Evolutionary conservation across 1,139 yeast genomes (phyloP), one percentile per base, ranked within the genome.

Genomic region (Yamadazyma jaroonii): DNA sequence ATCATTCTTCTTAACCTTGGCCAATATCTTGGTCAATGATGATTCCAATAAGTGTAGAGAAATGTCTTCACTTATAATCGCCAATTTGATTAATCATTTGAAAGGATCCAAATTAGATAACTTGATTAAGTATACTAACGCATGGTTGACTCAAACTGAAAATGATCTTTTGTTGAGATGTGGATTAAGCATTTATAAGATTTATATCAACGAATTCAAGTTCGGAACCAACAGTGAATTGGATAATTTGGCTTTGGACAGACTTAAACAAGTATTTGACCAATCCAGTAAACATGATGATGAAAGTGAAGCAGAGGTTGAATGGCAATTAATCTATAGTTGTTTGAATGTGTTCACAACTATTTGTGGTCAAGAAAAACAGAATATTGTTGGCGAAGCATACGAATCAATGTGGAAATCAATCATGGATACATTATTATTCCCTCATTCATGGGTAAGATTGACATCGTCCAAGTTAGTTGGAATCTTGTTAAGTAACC

Each of bases 361-460:
- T 1, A 57, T 70, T 21, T 63, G 75, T 32, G 43, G 57, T 7
- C 50, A 51, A 9, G 47, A 58, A 34, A 61, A 59, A 30, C 59
- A 57, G 11, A 47, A 53, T 1, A 71, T 72, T 40, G 60, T 72
- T 20, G 50, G 43, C 14, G 36, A 43, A 2, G 41, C 40, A 2
- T 72, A 59, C 48, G 66, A 59, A 26, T 34, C 32, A 1, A 49
- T 76, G 9, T 84, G 94, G 92, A 52, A 56, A 9, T 59, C 62
- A 14, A 63, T 84, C 5, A 67, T 79, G 22, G 73, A 72, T 9
- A 64, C 80, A 20, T 65, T 89, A 44, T 64, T 90, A 37, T 92
- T 78, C 57, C 97, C 97, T 2, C 97, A 90, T 57, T 74, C 95
- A 0, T 90, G 97, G 97, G 84, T 90, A 9, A 78, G 97, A 52